Evolutionary conservation across 768 basidiomycete species (phyloP).

Genomic region (Tylopilus plumbeoviolaceoides): DNA sequence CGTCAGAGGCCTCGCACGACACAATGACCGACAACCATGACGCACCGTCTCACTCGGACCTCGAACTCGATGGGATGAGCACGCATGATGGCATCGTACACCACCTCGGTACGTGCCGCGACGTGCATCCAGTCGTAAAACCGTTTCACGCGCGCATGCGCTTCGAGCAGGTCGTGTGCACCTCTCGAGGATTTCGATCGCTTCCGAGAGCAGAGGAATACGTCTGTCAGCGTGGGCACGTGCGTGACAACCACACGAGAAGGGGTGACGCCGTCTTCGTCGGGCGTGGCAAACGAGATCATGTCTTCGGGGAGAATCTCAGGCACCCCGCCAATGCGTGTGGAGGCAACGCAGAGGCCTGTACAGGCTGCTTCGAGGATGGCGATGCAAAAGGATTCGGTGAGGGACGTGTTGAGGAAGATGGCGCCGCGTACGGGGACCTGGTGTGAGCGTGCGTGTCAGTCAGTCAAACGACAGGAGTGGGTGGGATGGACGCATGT

Average conservation of each 20-base stretch:
- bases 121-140: slow-evolving; percentile 91
- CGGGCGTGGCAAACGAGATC: slow-evolving; percentile 92
- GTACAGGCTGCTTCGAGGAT: slow-evolving; percentile 95
- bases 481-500: slow-evolving; percentile 29
- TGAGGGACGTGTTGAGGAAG: slow-evolving; percentile 92
- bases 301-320: slow-evolving; percentile 92
- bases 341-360: slow-evolving; percentile 91
- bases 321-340: slow-evolving; percentile 91
- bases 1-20: too few species aligned
- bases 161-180: slow-evolving; percentile 66
- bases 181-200: slow-evolving; percentile 60
- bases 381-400: slow-evolving; percentile 96
- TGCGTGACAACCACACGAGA: neutral
- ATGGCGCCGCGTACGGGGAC: slow-evolving; percentile 85
- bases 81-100: slow-evolving; percentile 68
- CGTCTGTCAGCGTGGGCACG: slow-evolving; percentile 48
- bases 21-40: neutral
- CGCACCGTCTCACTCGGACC: slow-evolving; percentile 73
- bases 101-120: slow-evolving; percentile 73
- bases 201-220: slow-evolving; percentile 76
- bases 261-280: slow-evolving; percentile 74
- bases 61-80: slow-evolving; percentile 65
- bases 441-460: slow-evolving; percentile 34
- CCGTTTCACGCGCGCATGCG: slow-evolving; percentile 70
- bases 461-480: neutral